Evolutionary conservation across 2,329 filamentous ascomycete species (phyloP).

Genomic region (Didymella pinodella): DNA sequence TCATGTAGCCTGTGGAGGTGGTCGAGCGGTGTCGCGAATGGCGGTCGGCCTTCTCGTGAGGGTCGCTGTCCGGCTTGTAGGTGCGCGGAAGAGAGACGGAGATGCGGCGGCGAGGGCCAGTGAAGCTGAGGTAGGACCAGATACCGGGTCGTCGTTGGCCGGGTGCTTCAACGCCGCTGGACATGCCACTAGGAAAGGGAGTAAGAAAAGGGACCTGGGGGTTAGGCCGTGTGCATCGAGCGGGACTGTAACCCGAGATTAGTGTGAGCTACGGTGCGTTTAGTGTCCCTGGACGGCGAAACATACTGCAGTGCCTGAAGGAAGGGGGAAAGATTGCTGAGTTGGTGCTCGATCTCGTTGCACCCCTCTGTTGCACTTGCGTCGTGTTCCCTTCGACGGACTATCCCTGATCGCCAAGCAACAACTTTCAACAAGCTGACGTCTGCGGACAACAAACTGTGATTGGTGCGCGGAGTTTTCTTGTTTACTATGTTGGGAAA

Average conservation of each 20-base stretch:
- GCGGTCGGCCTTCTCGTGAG: constrained; percentile 58
- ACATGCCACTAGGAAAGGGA: constrained; percentile 56
- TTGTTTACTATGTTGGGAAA: constrained; percentile 10
- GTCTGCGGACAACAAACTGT: constrained; percentile 7
- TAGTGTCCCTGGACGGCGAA: constrained; percentile 2
- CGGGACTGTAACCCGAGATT: constrained; percentile 25
- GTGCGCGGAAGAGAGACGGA: constrained; percentile 61
- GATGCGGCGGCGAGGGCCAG: constrained; percentile 59
- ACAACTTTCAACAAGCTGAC: constrained; percentile 17
- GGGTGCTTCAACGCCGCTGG: constrained; percentile 60
- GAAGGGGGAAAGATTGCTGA: constrained; percentile 10
- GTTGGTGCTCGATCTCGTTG: constrained; percentile 26
- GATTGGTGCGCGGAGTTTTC: constrained; percentile 17
- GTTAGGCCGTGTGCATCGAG: constrained; percentile 34
- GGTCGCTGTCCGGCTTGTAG: constrained; percentile 48
- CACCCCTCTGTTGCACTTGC: constrained; percentile 27
- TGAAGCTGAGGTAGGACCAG: constrained; percentile 63
- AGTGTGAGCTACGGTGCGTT: constrained; percentile 22
- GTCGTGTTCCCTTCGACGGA: constrained; percentile 30
- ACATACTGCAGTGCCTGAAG: constrained; percentile 26
- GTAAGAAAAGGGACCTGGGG: constrained; percentile 29
- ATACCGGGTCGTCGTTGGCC: constrained; percentile 58
- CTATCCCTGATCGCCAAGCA: constrained; percentile 32
- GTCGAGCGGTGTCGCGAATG: constrained; percentile 49
- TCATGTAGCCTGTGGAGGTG: constrained; percentile 52